A percentile compares a stretch with the other conserved stretches of the same genome.
Conservation (phyloP, 2,329 filamentous ascomycete genomes). For the Lasiodiplodia gonubiensis region DNA sequence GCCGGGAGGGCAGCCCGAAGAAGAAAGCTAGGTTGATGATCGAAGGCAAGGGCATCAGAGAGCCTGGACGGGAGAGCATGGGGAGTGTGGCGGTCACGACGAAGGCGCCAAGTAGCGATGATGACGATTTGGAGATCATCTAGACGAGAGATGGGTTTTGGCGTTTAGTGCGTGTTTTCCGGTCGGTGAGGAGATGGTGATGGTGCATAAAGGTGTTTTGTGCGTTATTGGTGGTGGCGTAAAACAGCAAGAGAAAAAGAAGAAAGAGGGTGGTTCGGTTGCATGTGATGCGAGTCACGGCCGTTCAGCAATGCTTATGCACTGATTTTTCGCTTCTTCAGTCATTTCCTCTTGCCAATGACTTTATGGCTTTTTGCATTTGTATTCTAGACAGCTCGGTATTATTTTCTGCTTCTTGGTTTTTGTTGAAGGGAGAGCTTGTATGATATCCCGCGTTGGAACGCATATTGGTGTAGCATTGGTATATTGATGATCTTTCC, state of each 20-base stretch:
- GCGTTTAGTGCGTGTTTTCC: not conserved
- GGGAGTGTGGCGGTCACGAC: conserved; percentile 39
- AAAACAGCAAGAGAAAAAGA: not conserved
- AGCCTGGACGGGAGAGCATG: conserved; percentile 55
- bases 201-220: not conserved
- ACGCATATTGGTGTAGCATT: conserved; percentile 10
- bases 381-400: not conserved
- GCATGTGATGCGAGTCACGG: not conserved
- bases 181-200: no score
- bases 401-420: not conserved
- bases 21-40: conserved; percentile 56
- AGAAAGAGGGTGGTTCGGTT: not conserved
- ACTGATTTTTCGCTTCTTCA: not conserved
- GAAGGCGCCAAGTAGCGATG: conserved; percentile 41
- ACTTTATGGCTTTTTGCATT: not conserved
- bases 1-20: conserved; percentile 48
- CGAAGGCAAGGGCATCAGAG: conserved; percentile 55
- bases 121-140: conserved; percentile 57
- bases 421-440: not conserved
- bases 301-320: not conserved
- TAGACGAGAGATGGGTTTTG: conserved; percentile 30
- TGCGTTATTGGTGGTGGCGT: not conserved
- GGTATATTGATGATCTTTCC: not conserved
- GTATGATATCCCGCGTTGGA: conserved; percentile 24
- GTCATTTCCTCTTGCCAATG: not conserved